Base-by-base conservation (phyloP, 306 rosid genomes). In the Nissolia schottii region DNA sequence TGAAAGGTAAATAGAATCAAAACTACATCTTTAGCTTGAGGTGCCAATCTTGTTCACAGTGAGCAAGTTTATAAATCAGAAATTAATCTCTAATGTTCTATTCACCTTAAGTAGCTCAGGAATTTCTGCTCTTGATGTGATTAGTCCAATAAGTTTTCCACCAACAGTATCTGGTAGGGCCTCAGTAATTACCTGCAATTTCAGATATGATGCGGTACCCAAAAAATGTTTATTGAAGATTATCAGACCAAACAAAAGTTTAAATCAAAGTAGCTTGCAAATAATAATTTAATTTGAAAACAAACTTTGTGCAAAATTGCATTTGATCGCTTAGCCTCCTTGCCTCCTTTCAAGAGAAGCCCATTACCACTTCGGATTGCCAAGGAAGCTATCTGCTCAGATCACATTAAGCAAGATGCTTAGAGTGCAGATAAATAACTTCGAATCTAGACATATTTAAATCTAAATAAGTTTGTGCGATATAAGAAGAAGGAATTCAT, bases 311-410 rank as follows among this genome's bases (percentile, higher is more conserved):
- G 97, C 71, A 94, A 83, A 74, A 91, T 79, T 65, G 90, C 91
- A 81, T 94, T 94, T 55, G 99, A 94, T 83, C 90, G 92, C 78
- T 71, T 94, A 63, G 99, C 97, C 83, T 94, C 99, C 90, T 94
- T 94, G 77, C 99, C 99, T 66, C 99, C 99, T 82, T 94, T 91
- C 83, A 94, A 80, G 69, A 94, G 95, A 85, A 94, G 97, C 43
- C 97, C 99, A 62, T 94, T 94, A 46, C 99, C 99, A 77, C 99
- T 91, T 41, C 96, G 88, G 38, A 94, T 86, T 31, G 99, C 99
- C 84, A 94, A 84, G 49, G 97, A 89, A 79, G 97, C 97, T 79
- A 94, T 94, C 99, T 94, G 81, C 79, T 67, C 80, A 81, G 51
- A 79, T 65, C 23, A 76, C 34, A 43, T 7, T 69, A 79, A 37